A percentile compares a stretch with the other conserved stretches of the same genome.
phyloP scores from a whole-genome alignment of 257 asterid species.

The Scutellaria minor region DNA sequence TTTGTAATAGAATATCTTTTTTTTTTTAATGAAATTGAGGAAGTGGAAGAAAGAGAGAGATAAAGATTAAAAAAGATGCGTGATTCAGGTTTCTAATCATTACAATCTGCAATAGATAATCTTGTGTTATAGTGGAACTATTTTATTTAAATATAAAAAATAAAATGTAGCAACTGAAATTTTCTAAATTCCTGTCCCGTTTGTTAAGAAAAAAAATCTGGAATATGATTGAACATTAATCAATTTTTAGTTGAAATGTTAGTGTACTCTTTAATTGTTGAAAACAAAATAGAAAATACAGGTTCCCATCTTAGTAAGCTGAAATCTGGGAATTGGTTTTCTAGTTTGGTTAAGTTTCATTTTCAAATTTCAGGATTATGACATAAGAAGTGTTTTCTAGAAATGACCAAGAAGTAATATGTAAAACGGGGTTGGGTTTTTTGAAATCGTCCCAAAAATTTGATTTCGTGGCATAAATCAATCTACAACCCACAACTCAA shows the following conservation, averaged over 20 bases:
- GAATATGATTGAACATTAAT: conserved; percentile 13
- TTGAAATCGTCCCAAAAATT: not conserved
- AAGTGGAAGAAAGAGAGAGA: too few relatives aligned
- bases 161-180: conserved; percentile 1
- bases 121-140: not conserved
- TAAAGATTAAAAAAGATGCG: too few relatives aligned
- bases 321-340: conserved; percentile 1
- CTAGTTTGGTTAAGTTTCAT: conserved; percentile 30
- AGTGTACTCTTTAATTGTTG: not conserved
- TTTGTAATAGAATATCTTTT: not conserved
- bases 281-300: conserved; percentile 16
- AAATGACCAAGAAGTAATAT: not conserved
- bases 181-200: conserved; percentile 26
- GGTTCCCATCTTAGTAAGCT: not conserved
- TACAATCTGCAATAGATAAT: too few relatives aligned
- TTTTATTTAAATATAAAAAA: conserved; percentile 45
- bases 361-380: conserved; percentile 25
- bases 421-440: not conserved
- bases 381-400: conserved; percentile 13
- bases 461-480: too few relatives aligned
- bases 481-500: too few relatives aligned
- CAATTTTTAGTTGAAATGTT: conserved; percentile 18
- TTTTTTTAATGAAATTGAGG: too few relatives aligned
- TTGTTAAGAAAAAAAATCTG: conserved; percentile 23
- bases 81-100: too few relatives aligned